These are phyloP conservation scores for Penicillium sp. DNA, from an alignment of 2,329 filamentous ascomycete species.

Conservation along the genomic window DNA sequence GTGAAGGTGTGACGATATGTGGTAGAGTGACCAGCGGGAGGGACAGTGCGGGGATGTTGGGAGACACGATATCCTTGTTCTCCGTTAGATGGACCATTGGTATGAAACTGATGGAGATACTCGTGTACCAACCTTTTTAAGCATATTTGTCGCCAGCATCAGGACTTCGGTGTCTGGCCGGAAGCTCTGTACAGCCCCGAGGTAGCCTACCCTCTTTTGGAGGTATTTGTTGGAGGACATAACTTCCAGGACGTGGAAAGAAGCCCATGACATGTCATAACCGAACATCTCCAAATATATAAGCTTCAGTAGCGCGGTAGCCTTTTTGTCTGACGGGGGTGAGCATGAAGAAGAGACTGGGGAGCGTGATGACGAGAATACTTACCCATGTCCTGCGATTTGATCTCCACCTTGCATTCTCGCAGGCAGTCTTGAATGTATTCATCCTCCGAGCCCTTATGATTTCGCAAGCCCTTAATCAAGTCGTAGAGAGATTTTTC, in stretches of 20 bases:
- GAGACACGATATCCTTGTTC: slow-evolving; percentile 58
- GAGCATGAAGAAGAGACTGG: slow-evolving; percentile 8
- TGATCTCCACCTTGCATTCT: slow-evolving; percentile 93
- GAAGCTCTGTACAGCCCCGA: slow-evolving; percentile 94
- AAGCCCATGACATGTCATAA: slow-evolving; percentile 99
- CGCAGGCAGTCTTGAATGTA: slow-evolving; percentile 91
- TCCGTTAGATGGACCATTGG: slow-evolving; percentile 13
- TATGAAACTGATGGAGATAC: background rate
- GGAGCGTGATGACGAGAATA: slow-evolving; percentile 17
- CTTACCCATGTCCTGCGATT: slow-evolving; percentile 86
- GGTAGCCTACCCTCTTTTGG: slow-evolving; percentile 92
- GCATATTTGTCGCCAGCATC: slow-evolving; percentile 92
- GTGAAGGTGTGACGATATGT: slow-evolving; percentile 86
- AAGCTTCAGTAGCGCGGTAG: slow-evolving; percentile 90
- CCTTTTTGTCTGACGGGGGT: slow-evolving; percentile 72
- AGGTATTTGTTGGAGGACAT: slow-evolving; percentile 95
- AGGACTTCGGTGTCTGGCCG: slow-evolving; percentile 92
- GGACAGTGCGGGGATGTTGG: slow-evolving; percentile 70
- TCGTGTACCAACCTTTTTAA: slow-evolving; percentile 70
- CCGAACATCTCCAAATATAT: slow-evolving; percentile 99
- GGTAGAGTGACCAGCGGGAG: slow-evolving; percentile 88
- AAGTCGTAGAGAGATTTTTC: slow-evolving; percentile 99
- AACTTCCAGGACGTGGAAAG: slow-evolving; percentile 96
- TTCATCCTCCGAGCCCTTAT: slow-evolving; percentile 91
- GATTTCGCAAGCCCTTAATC: slow-evolving; percentile 89